Percentiles rank a stretch among this genome's conserved stretches.
Evolutionary conservation across 352 stramenopile species (phyloP).

Genomic region (Saprolegnia parasitica): DNA sequence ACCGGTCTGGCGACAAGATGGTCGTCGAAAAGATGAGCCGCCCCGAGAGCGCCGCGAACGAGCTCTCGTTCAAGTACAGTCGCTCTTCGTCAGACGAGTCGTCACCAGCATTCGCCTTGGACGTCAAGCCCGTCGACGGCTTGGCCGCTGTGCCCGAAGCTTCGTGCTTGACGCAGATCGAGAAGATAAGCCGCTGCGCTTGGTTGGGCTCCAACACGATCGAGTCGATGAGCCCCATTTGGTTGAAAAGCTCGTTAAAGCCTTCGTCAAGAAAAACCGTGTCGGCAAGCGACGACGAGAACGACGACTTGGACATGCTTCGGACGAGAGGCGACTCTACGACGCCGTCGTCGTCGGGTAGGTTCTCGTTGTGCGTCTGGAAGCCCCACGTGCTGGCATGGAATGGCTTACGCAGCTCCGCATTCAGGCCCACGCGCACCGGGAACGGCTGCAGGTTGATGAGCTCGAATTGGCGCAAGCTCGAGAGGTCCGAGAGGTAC

Average conservation of each 20-base stretch:
- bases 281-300: constrained; percentile 52
- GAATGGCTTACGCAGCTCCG: constrained; percentile 79
- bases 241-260: constrained; percentile 89
- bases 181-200: constrained; percentile 67
- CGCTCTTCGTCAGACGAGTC: constrained; percentile 84
- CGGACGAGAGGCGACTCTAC: constrained; percentile 40
- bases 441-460: constrained; percentile 50
- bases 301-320: constrained; percentile 48
- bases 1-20: background rate
- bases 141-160: constrained; percentile 23
- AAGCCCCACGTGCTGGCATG: constrained; percentile 70
- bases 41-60: constrained; percentile 63
- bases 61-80: constrained; percentile 77
- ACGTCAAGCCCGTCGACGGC: constrained; percentile 12
- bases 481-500: constrained; percentile 83
- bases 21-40: constrained; percentile 46
- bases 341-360: constrained; percentile 29
- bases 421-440: constrained; percentile 58
- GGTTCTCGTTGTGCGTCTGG: constrained; percentile 85
- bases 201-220: constrained; percentile 60
- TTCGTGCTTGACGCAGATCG: constrained; percentile 53
- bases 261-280: constrained; percentile 80
- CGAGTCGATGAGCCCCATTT: constrained; percentile 64
- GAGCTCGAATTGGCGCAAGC: constrained; percentile 79
- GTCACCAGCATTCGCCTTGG: constrained; percentile 30